phyloP scores from a whole-genome alignment of 176 grass and related monocot species.

The Phyllostachys edulis region DNA sequence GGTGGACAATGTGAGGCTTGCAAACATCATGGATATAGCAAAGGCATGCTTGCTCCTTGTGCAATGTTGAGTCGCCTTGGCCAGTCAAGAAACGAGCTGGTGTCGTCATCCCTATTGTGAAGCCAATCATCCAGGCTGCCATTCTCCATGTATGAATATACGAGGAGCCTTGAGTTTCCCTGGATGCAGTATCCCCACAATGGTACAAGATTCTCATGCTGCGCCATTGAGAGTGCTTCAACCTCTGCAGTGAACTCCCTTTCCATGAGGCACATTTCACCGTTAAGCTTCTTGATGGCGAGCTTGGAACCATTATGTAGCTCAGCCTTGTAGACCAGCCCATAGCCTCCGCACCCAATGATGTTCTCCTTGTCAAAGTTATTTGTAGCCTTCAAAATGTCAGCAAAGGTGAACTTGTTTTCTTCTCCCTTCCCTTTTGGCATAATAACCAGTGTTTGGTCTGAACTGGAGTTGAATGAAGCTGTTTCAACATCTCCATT shows the following conservation, averaged over 20 bases:
- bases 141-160: conserved; percentile 74
- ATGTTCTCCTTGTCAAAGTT: conserved; percentile 54
- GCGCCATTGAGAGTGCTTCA: conserved; percentile 49
- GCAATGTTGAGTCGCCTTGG: conserved; percentile 47
- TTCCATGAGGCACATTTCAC: conserved; percentile 39
- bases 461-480: conserved; percentile 11
- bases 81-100: conserved; percentile 50
- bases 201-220: conserved; percentile 54
- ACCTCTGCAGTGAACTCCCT: conserved; percentile 55
- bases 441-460: background rate
- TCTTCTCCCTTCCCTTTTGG: background rate
- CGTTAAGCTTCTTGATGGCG: conserved; percentile 55
- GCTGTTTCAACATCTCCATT: background rate
- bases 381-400: conserved; percentile 42
- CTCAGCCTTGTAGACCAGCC: conserved; percentile 55
- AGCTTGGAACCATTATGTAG: conserved; percentile 33
- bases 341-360: conserved; percentile 52
- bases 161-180: conserved; percentile 36
- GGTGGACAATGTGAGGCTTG: conserved; percentile 67
- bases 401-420: background rate
- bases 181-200: conserved; percentile 49
- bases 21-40: conserved; percentile 65
- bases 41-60: conserved; percentile 52
- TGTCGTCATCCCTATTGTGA: conserved; percentile 41
- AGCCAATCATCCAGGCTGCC: conserved; percentile 79